phyloP scores from a whole-genome alignment of 805 yeast species.

The Myxozyma neglecta region DNA sequence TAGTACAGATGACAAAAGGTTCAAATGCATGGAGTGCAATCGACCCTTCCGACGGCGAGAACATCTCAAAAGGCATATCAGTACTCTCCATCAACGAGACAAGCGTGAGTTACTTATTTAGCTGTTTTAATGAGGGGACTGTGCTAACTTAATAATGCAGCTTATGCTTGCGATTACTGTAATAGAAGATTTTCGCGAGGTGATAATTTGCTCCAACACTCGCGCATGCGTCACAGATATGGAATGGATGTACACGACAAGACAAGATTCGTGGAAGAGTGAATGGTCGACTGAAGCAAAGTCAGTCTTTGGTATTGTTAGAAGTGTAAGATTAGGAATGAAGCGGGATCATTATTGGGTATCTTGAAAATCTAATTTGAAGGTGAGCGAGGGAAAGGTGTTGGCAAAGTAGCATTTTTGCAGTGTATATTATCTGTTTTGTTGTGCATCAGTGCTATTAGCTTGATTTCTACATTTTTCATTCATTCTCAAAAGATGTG shows the following conservation, averaged over 20 bases:
- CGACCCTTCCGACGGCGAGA: slow-evolving; percentile 73
- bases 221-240: slow-evolving; percentile 51
- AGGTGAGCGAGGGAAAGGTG: too few relatives aligned
- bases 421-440: too few relatives aligned
- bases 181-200: slow-evolving; percentile 64
- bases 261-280: not conserved
- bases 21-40: slow-evolving; percentile 62
- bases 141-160: slow-evolving; percentile 1
- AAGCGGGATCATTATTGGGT: not conserved
- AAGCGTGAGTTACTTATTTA: slow-evolving; percentile 45
- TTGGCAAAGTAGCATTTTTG: too few relatives aligned
- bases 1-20: slow-evolving; percentile 36
- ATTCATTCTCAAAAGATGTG: too few relatives aligned
- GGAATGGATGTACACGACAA: slow-evolving; percentile 4
- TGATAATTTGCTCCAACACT: slow-evolving; percentile 66
- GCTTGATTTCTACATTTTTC: too few relatives aligned
- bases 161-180: slow-evolving; percentile 62
- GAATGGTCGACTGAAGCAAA: not conserved
- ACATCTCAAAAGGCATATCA: slow-evolving; percentile 70
- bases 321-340: not conserved
- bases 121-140: not conserved
- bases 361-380: too few relatives aligned
- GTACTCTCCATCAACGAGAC: slow-evolving; percentile 68
- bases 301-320: not conserved
- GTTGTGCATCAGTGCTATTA: too few relatives aligned